phyloP scores from a whole-genome alignment of 2,329 filamentous ascomycete genomes.

The Aspergillus calidoustus region DNA sequence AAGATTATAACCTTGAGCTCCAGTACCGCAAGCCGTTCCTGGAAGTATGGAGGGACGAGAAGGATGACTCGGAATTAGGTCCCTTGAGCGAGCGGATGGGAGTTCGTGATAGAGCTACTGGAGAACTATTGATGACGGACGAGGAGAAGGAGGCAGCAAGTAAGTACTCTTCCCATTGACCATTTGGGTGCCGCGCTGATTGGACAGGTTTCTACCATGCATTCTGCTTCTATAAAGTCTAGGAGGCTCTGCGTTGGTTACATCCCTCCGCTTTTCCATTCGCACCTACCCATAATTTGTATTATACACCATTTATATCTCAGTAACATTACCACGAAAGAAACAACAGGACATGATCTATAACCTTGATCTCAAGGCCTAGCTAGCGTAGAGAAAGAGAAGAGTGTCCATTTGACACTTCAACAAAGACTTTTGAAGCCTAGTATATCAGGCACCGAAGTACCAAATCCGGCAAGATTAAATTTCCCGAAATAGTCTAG shows the following conservation, averaged over 20 bases:
- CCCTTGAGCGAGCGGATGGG: constrained; percentile 94
- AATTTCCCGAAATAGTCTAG: constrained; percentile 39
- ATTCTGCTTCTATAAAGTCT: constrained; percentile 97
- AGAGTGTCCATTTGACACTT: neutral
- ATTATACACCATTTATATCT: neutral
- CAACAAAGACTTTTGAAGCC: constrained; percentile 10
- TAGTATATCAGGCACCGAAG: constrained; percentile 3
- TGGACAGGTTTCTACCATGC: constrained; percentile 76
- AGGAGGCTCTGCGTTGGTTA: neutral
- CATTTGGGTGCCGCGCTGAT: constrained; percentile 20
- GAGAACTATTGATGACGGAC: constrained; percentile 70
- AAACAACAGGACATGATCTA: neutral
- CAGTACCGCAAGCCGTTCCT: constrained; percentile 90
- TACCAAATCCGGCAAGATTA: constrained; percentile 1
- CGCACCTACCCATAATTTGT: neutral
- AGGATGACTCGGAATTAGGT: constrained; percentile 79
- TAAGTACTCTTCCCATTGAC: constrained; percentile 34
- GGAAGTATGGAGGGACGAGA: constrained; percentile 91
- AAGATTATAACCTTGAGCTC: constrained; percentile 94
- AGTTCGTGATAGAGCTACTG: constrained; percentile 73
- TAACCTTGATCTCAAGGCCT: neutral
- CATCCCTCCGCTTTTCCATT: neutral
- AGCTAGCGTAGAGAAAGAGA: neutral
- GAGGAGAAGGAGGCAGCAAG: constrained; percentile 92
- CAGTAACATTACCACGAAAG: neutral